Evolutionary conservation across 2,329 filamentous ascomycete genomes (phyloP).

Genomic region (Calonectria honghensis): DNA sequence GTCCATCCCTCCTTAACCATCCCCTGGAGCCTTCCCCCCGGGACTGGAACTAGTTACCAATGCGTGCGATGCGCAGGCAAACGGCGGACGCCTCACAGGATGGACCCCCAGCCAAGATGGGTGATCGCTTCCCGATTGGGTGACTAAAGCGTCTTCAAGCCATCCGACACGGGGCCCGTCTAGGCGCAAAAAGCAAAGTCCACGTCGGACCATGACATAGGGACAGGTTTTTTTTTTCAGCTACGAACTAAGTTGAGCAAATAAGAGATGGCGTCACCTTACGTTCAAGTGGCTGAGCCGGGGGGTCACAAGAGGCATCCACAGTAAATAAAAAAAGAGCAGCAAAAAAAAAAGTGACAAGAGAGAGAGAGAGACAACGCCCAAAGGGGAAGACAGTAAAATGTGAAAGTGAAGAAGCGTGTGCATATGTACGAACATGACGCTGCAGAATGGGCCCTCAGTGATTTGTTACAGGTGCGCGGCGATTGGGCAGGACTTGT

Average conservation of each 20-base stretch:
- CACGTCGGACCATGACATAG: slow-evolving; percentile 2
- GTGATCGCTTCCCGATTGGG: slow-evolving; percentile 7
- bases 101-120: neutral
- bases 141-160: neutral
- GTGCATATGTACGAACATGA: slow-evolving; percentile 14
- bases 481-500: neutral
- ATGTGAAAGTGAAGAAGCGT: neutral
- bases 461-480: slow-evolving; percentile 3
- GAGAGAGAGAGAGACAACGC: neutral
- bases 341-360: neutral
- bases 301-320: slow-evolving; percentile 22
- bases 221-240: slow-evolving; percentile 15
- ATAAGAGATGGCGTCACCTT: slow-evolving; percentile 17
- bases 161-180: neutral
- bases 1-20: neutral
- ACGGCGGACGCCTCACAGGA: neutral
- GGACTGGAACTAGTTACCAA: slow-evolving; percentile 1
- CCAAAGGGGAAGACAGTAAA: neutral
- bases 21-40: neutral
- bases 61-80: slow-evolving; percentile 17
- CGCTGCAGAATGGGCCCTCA: neutral
- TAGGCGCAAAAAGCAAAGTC: slow-evolving; percentile 24
- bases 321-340: neutral
- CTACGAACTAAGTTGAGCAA: slow-evolving; percentile 9
- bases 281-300: neutral